Base-by-base conservation (phyloP, 192 early-diverging fungal species). In the Podila minutissima region DNA sequence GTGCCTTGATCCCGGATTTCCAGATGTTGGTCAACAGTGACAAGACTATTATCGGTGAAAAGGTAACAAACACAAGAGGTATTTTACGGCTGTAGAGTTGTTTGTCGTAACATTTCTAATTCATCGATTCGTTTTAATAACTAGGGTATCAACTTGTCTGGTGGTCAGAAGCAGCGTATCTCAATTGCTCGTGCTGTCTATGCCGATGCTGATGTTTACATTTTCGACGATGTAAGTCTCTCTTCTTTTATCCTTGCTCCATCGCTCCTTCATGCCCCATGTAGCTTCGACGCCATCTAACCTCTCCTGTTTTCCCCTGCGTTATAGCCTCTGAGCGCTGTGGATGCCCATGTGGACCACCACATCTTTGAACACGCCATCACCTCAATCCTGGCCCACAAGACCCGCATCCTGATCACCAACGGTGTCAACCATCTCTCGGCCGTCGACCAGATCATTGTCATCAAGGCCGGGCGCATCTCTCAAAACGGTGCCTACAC, bases 1-100 rank as follows among this genome's bases (percentile, higher is more conserved):
- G 98, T 83, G 91, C 93, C 20, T 82, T 99, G 46, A 88, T 87
- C 31, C 86, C 88, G 8, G 98, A 99, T 85, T 84, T 99, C 28
- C 91, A 91, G 24, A 94, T 96, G 28, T 83, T 98, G 38, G 83
- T 92, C 13, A 93, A 86, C 20, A 94, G 96, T n/a, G 98, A 99
- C 82, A 78, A 89, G 82, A 96, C 95, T 8, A 92, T 98, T 66
- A 95, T 96, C 81, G 95, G 96, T 55, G 95, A 97, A 82, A 90
- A 90, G 77, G 76, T 81, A 72, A 15, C 10, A 37, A 38, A 26
- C n/a, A 33, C 33, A 33, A 33, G 7, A 22, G 20, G 12, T 13
- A 5, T 28, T 6, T 38, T 11, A 32, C 15, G 4, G 29, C 35
- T 31, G 0, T 22, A 3, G 35, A 37, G 35, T 0, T 53, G 10